phyloP scores from a whole-genome alignment of 768 basidiomycete genomes.

The Mycena venus region DNA sequence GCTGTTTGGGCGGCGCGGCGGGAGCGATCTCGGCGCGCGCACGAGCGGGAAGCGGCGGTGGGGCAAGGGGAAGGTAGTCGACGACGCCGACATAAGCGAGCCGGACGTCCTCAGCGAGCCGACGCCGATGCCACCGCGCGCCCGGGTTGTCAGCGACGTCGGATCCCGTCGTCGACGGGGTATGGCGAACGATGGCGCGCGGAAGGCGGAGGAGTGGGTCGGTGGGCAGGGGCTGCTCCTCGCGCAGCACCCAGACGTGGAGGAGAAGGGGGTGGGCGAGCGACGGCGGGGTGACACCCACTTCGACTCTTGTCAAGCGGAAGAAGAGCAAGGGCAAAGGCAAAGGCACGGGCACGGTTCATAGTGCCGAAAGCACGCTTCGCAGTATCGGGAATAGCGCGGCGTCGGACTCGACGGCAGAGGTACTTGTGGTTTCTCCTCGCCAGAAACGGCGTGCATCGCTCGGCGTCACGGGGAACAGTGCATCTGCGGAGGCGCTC shows the following conservation, averaged over 20 bases:
- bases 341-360: slow-evolving; percentile 9
- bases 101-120: slow-evolving; percentile 30
- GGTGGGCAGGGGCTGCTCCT: slow-evolving; percentile 34
- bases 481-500: slow-evolving; percentile 15
- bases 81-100: slow-evolving; percentile 34
- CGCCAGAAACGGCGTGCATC: slow-evolving; percentile 34
- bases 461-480: slow-evolving; percentile 17
- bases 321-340: slow-evolving; percentile 26
- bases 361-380: background rate
- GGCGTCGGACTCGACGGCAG: slow-evolving; percentile 24
- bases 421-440: slow-evolving; percentile 17
- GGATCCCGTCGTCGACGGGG: slow-evolving; percentile 20
- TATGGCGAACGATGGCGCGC: slow-evolving; percentile 8
- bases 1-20: slow-evolving; percentile 51
- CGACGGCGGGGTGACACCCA: slow-evolving; percentile 18
- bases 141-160: slow-evolving; percentile 39
- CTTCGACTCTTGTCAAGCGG: slow-evolving; percentile 12
- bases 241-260: background rate
- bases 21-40: slow-evolving; percentile 17
- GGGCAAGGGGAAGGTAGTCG: slow-evolving; percentile 42
- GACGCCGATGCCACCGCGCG: slow-evolving; percentile 19
- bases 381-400: slow-evolving; percentile 22
- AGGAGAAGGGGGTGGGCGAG: slow-evolving; percentile 32
- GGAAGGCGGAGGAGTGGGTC: slow-evolving; percentile 39
- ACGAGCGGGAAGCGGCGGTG: slow-evolving; percentile 1